Conservation (phyloP, 2,329 filamentous ascomycete genomes). For the Colletotrichum sp. region DNA sequence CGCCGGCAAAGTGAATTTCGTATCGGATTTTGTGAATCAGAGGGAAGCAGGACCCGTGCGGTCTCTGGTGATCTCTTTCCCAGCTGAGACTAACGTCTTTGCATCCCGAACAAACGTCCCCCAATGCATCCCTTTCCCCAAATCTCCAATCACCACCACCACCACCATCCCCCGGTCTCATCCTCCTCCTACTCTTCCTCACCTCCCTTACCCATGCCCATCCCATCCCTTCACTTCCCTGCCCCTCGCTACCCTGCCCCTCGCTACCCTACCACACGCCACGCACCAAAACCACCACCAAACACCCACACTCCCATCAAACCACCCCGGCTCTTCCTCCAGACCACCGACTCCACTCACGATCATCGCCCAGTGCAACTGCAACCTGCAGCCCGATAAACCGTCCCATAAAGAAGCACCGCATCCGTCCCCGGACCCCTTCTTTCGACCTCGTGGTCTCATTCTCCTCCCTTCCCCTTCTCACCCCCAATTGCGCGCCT, state of each 20-base stretch:
- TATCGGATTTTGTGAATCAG: background rate
- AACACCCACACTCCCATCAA: background rate
- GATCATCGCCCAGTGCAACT: constrained; percentile 19
- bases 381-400: constrained; percentile 19
- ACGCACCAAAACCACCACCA: background rate
- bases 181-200: background rate
- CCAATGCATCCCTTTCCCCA: background rate
- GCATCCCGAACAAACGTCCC: background rate
- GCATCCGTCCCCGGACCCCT: background rate
- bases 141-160: background rate
- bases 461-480: background rate
- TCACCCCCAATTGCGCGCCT: background rate
- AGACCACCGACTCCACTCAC: constrained; percentile 9
- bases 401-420: constrained; percentile 12
- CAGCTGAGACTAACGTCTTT: background rate
- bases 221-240: background rate
- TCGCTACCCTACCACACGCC: background rate
- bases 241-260: background rate
- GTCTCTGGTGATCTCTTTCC: background rate
- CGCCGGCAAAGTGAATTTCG: background rate
- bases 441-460: background rate
- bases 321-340: background rate
- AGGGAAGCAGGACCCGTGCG: background rate
- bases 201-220: background rate
- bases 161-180: background rate